These are phyloP conservation scores for Astrothelium subdiscretum DNA, from an alignment of 495 filamentous ascomycete species.

Conservation along the genomic window DNA sequence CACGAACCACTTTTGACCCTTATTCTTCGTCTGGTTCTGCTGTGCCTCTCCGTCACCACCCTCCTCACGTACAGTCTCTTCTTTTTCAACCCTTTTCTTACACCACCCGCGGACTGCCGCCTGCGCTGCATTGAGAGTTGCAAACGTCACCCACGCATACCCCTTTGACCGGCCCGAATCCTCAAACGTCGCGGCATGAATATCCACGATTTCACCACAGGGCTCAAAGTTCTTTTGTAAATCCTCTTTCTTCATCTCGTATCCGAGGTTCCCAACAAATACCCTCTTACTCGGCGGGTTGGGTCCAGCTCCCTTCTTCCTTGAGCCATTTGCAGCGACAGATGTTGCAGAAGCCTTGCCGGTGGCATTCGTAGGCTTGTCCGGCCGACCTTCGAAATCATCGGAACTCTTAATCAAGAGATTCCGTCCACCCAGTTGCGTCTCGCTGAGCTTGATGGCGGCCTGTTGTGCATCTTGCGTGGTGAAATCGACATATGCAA, in stretches of 20 bases:
- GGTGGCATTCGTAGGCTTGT: conserved; percentile 32
- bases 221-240: conserved; percentile 66
- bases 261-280: conserved; percentile 86
- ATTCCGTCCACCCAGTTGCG: conserved; percentile 57
- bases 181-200: conserved; percentile 89
- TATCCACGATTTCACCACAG: conserved; percentile 67
- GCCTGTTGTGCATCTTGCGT: conserved; percentile 52
- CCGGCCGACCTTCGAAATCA: conserved; percentile 68
- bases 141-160: conserved; percentile 89
- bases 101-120: conserved; percentile 76
- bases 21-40: too few species aligned
- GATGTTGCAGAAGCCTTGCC: conserved; percentile 25
- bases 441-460: conserved; percentile 71
- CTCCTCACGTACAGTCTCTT: conserved; percentile 28
- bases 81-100: conserved; percentile 42
- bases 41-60: conserved; percentile 24
- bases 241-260: conserved; percentile 70
- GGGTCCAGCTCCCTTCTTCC: background rate
- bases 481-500: conserved; percentile 90
- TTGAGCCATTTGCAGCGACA: conserved; percentile 14
- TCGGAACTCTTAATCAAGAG: conserved; percentile 87
- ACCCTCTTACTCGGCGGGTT: conserved; percentile 58
- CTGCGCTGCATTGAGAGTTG: conserved; percentile 58
- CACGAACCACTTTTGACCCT: conserved; percentile 62
- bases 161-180: conserved; percentile 97